These are phyloP conservation scores for Lagenaria siceraria DNA, from an alignment of 306 rosid species.

Conservation along the genomic window DNA sequence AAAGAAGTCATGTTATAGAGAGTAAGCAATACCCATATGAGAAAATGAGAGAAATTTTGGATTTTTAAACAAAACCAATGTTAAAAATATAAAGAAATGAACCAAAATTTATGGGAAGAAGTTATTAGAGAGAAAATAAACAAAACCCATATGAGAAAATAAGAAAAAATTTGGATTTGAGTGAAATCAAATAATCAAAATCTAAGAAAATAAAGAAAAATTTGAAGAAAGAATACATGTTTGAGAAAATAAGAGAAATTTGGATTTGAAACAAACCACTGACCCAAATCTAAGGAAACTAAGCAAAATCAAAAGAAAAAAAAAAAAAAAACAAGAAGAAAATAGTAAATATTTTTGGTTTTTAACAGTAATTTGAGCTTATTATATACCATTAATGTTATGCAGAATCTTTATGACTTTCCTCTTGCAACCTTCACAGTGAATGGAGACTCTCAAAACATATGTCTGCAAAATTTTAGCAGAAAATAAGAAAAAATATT, in stretches of 20 bases:
- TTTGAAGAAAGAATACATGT: background rate
- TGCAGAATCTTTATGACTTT: constrained; percentile 45
- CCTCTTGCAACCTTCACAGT: constrained; percentile 71
- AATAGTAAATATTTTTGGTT: background rate
- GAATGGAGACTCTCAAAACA: constrained; percentile 49
- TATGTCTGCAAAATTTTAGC: background rate
- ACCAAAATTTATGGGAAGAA: background rate
- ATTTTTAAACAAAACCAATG: background rate
- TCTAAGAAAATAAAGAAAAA: background rate
- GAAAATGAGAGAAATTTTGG: background rate
- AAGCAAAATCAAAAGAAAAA: background rate
- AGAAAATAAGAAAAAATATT: background rate
- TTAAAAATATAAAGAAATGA: background rate
- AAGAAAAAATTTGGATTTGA: background rate
- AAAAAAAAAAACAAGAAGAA: no score
- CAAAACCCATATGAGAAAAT: background rate
- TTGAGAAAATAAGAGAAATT: background rate
- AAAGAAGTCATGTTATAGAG: background rate
- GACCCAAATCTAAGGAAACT: background rate
- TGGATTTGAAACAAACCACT: background rate
- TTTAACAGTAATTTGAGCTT: background rate
- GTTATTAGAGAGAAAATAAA: background rate
- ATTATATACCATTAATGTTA: constrained; percentile 44
- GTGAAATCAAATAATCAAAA: background rate
- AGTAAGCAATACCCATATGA: background rate